Evolutionary conservation across 2,329 filamentous ascomycete genomes (phyloP), one percentile per base, ranked within the genome.

Genomic region (Fusarium denticulatum): DNA sequence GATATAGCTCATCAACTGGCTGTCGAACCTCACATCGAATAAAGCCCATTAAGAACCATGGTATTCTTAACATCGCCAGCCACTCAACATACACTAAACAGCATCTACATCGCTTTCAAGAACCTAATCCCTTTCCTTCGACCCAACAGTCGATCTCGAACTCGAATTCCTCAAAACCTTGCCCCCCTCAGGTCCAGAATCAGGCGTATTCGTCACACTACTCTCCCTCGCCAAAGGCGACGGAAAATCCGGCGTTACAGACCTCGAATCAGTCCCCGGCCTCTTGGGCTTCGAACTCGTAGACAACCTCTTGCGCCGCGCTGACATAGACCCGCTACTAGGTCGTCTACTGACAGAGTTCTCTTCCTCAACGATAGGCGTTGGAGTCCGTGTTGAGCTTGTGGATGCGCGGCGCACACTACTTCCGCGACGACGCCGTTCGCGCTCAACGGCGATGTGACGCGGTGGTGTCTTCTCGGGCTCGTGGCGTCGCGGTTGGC

Each of bases 211-310:
- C 7, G 76, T 73, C 26, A 66, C 71, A 53, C 81, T 87, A 67
- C 83, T 87, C 73, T 87, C 87, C 58, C 82, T 83, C 12, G 86
- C 85, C 67, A 90, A 78, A 7, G 88, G 88, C 7, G 88, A 89
- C 9, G 88, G 82, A 24, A 84, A 83, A 46, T 90, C 88, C 2
- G 88, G 88, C 7, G 88, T 89, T 6, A 87, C 83, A 9, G 87
- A 89, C 57, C 88, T 81, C 8, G 85, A 86, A 52, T 89, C 87
- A 8, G 82, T 81, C 1, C 82, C 82, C 0, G 85, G 80, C 39
- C 87, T 82, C 76, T 84, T 86, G 24, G 84, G 74, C 69, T 83
- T 84, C 30, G 83, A 80, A 36, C 80, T 79, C 10, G 86, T 83
- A 15, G 84, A 79, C 47, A 84, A 81, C 81, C 88, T 89, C 81